Percentiles rank a stretch among this genome's conserved stretches.
Evolutionary conservation across 495 filamentous ascomycete genomes (phyloP).

Genomic region (Annulohypoxylon stygium): DNA sequence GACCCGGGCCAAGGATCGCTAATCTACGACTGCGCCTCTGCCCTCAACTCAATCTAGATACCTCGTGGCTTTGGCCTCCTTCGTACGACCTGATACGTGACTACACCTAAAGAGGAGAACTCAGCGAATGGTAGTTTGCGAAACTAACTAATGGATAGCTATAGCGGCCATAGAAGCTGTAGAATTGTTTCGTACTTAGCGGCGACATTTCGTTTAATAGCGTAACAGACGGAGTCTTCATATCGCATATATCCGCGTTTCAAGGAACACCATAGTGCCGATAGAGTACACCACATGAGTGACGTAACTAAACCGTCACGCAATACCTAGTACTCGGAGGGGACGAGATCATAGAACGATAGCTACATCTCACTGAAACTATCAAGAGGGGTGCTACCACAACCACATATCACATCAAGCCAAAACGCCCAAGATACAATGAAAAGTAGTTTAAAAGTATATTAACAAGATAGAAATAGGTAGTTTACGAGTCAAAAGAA

Average conservation of each 20-base stretch:
- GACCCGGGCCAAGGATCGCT: slow-evolving; percentile 8
- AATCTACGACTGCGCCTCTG: slow-evolving; percentile 4
- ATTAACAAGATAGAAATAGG: slow-evolving; percentile 29
- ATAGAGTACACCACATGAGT: background rate
- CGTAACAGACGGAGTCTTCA: background rate
- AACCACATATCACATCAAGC: background rate
- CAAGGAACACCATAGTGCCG: background rate
- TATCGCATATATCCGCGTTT: background rate
- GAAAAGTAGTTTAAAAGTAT: slow-evolving; percentile 14
- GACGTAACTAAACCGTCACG: background rate
- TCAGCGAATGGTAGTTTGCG: background rate
- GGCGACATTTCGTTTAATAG: background rate
- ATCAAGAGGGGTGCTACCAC: background rate
- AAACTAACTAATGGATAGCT: background rate
- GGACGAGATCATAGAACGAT: background rate
- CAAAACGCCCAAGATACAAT: slow-evolving; percentile 2
- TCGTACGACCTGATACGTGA: background rate
- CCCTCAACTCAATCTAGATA: background rate
- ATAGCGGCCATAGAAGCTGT: background rate
- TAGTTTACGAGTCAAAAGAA: slow-evolving; percentile 15
- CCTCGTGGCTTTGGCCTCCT: background rate
- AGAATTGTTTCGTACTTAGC: background rate
- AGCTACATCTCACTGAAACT: background rate
- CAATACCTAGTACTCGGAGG: background rate
- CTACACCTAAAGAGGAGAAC: background rate